A percentile compares a stretch with the other conserved stretches of the same genome.
phyloP scores from a whole-genome alignment of 2,329 filamentous ascomycete genomes.

The Karstenula rhodostoma region DNA sequence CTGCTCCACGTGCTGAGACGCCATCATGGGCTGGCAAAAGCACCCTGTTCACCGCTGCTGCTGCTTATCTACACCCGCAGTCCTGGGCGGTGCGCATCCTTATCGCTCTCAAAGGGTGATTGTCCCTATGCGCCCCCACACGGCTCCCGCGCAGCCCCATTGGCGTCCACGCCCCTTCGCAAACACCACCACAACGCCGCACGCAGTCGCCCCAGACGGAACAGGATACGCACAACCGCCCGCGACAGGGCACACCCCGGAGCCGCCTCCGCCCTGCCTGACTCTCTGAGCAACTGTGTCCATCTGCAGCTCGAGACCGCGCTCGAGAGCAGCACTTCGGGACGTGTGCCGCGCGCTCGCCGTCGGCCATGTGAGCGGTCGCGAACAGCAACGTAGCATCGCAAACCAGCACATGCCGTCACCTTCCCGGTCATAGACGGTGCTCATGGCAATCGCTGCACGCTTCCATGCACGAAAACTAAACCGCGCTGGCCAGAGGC shows the following conservation, averaged over 20 bases:
- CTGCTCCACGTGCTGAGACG: slow-evolving; percentile 4
- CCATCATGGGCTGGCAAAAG: not conserved
- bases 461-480: slow-evolving; percentile 15
- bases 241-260: not conserved
- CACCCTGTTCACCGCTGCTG: not conserved
- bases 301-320: not conserved
- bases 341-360: slow-evolving; percentile 2
- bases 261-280: not conserved
- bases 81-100: slow-evolving; percentile 1
- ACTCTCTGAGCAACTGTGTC: not conserved
- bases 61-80: slow-evolving; percentile 11
- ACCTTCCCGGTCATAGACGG: slow-evolving; percentile 20
- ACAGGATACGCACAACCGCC: slow-evolving; percentile 1
- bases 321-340: slow-evolving; percentile 13
- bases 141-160: slow-evolving; percentile 10
- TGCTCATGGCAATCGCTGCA: slow-evolving; percentile 12
- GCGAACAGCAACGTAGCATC: slow-evolving; percentile 28
- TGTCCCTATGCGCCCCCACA: slow-evolving; percentile 14
- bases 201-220: slow-evolving; percentile 7
- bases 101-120: slow-evolving; percentile 13
- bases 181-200: not conserved
- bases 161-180: slow-evolving; percentile 8
- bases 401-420: slow-evolving; percentile 23
- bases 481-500: slow-evolving; percentile 18
- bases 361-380: slow-evolving; percentile 23